Conservation (phyloP, 2,329 filamentous ascomycete genomes). For the Myriosclerotinia duriaeana region DNA sequence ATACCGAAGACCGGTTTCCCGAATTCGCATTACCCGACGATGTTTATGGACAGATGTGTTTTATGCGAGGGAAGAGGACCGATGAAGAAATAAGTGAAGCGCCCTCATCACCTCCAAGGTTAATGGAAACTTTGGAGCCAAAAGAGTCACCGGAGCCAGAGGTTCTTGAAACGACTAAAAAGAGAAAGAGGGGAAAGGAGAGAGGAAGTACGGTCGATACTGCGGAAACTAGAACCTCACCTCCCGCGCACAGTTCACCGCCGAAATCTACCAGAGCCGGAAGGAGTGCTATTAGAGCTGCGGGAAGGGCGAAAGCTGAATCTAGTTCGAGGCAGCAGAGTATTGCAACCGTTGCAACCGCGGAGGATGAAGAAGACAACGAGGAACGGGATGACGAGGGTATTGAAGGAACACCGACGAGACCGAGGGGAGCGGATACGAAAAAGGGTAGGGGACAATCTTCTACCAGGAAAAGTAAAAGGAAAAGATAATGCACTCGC, state of each 20-base stretch:
- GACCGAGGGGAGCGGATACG: constrained; percentile 30
- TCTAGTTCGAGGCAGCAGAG: constrained; percentile 41
- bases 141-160: constrained; percentile 23
- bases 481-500: constrained; percentile 32
- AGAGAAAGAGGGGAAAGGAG: constrained; percentile 42
- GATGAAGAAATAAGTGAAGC: constrained; percentile 37
- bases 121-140: constrained; percentile 33
- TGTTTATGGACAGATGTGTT: constrained; percentile 39
- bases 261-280: constrained; percentile 44
- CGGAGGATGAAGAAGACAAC: constrained; percentile 39
- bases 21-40: constrained; percentile 61
- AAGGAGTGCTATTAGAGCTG: constrained; percentile 44
- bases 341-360: constrained; percentile 40
- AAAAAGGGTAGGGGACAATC: constrained; percentile 31
- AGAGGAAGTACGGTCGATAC: constrained; percentile 53
- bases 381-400: constrained; percentile 44
- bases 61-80: constrained; percentile 35
- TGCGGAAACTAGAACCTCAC: constrained; percentile 48
- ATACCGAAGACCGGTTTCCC: constrained; percentile 60
- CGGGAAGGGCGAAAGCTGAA: constrained; percentile 45
- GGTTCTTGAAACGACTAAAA: constrained; percentile 20
- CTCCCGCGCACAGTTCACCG: constrained; percentile 42
- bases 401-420: constrained; percentile 36
- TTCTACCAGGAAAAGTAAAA: constrained; percentile 36
- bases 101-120: constrained; percentile 40